Evolutionary conservation across 805 yeast species (phyloP), one percentile per base, ranked within the genome.

Genomic region (Candida morakotiae): DNA sequence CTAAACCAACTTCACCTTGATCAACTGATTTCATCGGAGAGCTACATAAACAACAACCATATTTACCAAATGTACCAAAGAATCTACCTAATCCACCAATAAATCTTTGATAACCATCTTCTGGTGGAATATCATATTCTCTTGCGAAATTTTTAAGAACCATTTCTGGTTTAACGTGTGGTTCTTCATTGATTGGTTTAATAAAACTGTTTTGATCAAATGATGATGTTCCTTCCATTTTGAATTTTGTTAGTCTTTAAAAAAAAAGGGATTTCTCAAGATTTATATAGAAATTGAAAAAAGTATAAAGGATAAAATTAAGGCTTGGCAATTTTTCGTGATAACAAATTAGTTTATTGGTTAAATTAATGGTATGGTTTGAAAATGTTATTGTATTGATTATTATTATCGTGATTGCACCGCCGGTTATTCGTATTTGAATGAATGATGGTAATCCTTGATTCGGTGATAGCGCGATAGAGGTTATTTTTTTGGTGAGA

Each of bases 1-100:
- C 65, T 39, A 81, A 66, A 10, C 87, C 88, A 39, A 81, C 87
- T 41, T 73, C 63, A 52, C 88, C 88, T 59, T 81, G 85, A 19
- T 69, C 54, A 19, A 81, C 83, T 24, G 67, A 62, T 48, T 69
- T 63, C 61, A 74, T 81, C 7, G 86, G 86, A 26, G 23, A 21
- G 51, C 78, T 79, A 7, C 71, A 56, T 50, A 83, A 77, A 36
- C 67, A 50, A 48, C 73, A 79, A 46, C 87, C 81, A 47, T 74
- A 62, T 18, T 71, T 55, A 35, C 85, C 85, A 37, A 71, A 56
- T 4, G 56, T 48, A 25, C 87, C 87, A 47, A 74, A 65, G 25
- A 62, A 40, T 9, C 35, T 38, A 25, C 87, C 87, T 40, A 64
- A 37, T 0, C 47, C 17, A 26, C 59, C 51, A 24, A 75, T 56